Percentiles rank a stretch among this genome's conserved stretches.
Conservation (phyloP, 2,329 filamentous ascomycete genomes). For the Aphanocladium album region DNA sequence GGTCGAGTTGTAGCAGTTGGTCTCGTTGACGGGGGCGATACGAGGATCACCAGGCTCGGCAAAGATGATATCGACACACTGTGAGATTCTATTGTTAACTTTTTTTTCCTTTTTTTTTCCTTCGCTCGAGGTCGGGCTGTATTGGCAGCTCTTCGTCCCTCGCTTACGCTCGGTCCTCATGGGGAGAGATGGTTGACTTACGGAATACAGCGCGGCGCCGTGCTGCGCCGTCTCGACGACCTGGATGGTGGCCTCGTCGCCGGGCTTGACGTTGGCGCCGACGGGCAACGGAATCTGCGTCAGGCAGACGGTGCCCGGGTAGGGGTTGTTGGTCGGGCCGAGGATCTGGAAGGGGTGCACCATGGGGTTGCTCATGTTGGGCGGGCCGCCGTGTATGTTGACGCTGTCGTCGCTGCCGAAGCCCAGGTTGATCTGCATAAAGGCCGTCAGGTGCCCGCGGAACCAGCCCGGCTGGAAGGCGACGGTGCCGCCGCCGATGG, state of each 20-base stretch:
- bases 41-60: constrained; percentile 65
- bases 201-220: constrained; percentile 76
- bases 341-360: constrained; percentile 74
- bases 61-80: constrained; percentile 96
- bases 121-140: neutral
- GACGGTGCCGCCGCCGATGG: constrained; percentile 78
- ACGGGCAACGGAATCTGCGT: constrained; percentile 81
- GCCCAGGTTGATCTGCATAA: constrained; percentile 88
- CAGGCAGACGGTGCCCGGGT: constrained; percentile 81
- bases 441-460: constrained; percentile 74
- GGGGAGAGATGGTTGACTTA: constrained; percentile 36
- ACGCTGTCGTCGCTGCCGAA: constrained; percentile 64
- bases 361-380: constrained; percentile 85
- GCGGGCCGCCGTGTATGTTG: constrained; percentile 49
- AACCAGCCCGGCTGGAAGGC: constrained; percentile 96
- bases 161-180: neutral
- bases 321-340: constrained; percentile 78
- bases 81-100: neutral
- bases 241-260: constrained; percentile 90
- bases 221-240: constrained; percentile 78
- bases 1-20: constrained; percentile 86
- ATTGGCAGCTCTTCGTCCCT: neutral
- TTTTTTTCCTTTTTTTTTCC: neutral
- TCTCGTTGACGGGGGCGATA: constrained; percentile 66
- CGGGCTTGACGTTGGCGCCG: constrained; percentile 64